Percentiles rank a stretch among this genome's conserved stretches.
phyloP scores from a whole-genome alignment of 345 rosid genomes.

The Pugionium dolabratum region DNA sequence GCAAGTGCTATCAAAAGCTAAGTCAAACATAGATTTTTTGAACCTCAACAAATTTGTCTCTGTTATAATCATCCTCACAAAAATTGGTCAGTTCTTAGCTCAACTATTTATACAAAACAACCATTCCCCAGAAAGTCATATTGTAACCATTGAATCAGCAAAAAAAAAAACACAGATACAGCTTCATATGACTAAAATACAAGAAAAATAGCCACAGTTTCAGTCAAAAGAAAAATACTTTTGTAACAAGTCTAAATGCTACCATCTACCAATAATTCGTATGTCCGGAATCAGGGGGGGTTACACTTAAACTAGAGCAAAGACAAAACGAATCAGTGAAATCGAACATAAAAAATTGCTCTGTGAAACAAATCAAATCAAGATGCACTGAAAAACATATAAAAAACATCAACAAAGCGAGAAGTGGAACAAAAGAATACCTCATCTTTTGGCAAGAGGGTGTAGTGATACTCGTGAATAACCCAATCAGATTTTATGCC shows the following conservation, averaged over 20 bases:
- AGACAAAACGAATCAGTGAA: not conserved
- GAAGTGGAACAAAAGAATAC: not conserved
- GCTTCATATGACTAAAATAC: not conserved
- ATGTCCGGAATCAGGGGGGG: too few relatives aligned
- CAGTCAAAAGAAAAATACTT: too few relatives aligned
- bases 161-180: not conserved
- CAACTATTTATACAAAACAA: not conserved
- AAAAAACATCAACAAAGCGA: not conserved
- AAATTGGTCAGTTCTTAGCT: too few relatives aligned
- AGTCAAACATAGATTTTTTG: not conserved
- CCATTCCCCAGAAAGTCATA: not conserved
- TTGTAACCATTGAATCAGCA: conserved; percentile 5
- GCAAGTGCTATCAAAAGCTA: not conserved
- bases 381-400: too few relatives aligned
- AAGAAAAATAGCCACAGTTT: not conserved
- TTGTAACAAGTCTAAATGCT: too few relatives aligned
- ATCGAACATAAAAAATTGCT: too few relatives aligned
- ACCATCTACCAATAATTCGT: too few relatives aligned
- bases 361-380: too few relatives aligned
- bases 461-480: conserved; percentile 32
- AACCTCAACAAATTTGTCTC: not conserved
- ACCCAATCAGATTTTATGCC: conserved; percentile 27
- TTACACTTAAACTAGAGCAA: not conserved
- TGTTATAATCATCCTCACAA: too few relatives aligned
- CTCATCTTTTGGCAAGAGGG: conserved; percentile 1